Evolutionary conservation across 257 asterid genomes (phyloP).

Genomic region (Capsicum pubescens): DNA sequence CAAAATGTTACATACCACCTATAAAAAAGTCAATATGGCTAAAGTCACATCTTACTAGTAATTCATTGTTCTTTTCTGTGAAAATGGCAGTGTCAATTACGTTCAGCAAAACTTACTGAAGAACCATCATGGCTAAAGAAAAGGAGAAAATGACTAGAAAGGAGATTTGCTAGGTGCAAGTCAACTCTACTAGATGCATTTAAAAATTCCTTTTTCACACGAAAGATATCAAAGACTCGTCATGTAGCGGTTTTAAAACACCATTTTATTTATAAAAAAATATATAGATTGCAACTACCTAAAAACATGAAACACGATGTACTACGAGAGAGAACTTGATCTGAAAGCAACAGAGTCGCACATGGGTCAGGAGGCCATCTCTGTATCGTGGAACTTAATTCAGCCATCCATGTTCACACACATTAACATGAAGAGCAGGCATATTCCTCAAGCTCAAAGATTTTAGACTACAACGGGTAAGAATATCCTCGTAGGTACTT

Average conservation of each 20-base stretch:
- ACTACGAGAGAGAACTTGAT: neutral
- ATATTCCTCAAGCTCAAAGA: neutral
- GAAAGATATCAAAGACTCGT: neutral
- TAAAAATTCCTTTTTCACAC: neutral
- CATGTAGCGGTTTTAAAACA: neutral
- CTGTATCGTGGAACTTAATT: neutral
- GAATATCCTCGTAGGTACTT: conserved; percentile 85
- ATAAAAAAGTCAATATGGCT: neutral
- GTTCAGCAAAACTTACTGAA: neutral
- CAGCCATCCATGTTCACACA: conserved; percentile 6
- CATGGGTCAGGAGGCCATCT: neutral
- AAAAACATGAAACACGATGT: neutral
- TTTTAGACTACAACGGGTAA: conserved; percentile 53
- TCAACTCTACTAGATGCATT: too few species aligned
- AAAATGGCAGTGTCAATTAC: neutral
- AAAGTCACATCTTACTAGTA: neutral
- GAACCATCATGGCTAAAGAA: neutral
- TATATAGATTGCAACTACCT: neutral
- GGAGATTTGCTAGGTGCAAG: neutral
- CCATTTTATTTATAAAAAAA: neutral
- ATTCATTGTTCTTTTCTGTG: neutral
- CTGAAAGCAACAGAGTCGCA: neutral
- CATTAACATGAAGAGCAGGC: neutral
- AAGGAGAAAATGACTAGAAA: neutral
- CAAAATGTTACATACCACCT: neutral